Base-by-base conservation (phyloP, 331 rosid genomes). In the Telfairia occidentalis region DNA sequence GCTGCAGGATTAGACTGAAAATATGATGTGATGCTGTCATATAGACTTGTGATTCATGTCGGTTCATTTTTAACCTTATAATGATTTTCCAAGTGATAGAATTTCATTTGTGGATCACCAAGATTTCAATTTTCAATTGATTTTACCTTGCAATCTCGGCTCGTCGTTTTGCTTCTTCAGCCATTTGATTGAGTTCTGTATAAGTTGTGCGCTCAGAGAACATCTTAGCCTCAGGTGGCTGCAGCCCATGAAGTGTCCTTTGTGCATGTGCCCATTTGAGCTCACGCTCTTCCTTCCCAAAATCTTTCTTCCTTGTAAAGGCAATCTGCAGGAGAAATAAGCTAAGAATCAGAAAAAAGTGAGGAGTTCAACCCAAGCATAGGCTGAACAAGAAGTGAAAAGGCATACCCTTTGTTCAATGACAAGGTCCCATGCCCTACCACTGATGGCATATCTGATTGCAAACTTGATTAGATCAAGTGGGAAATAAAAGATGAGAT, bases 371-470 rank as follows among this genome's bases (percentile, higher is more conserved):
- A 28, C 42, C 24, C 38, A 45, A 23, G n/a, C 7, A 0, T 28
- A 12, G 11, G 57, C 7, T 70, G 53, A 26, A 28, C 26, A 23
- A 45, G 26, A 7, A 70, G 75, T 46, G 23, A 70, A 43, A 26
- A 45, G 24, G 21, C 87, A 18, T 87, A 92, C 97, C 86, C 90
- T 86, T 78, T 86, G 96, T 78, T 92, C 96, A 64, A 92, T 86
- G 26, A 92, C 78, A 42, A 92, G 97, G 81, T 92, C 97, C 97
- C 97, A 92, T 65, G 97, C 97, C 78, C 84, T 82, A 16, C 97
- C 97, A 29, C 96, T 88, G 54, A 89, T 57, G 38, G 96, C 92
- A 16, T 92, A 92, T 63, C 92, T 87, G 79, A 81, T 83, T 49
- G 87, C 4, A 85, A 89, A 89, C 83, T 89, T 92, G 83, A 89